Evolutionary conservation across 352 stramenopile species (phyloP), one percentile per base, ranked within the genome.

Genomic region (Phytopythium aichiense): DNA sequence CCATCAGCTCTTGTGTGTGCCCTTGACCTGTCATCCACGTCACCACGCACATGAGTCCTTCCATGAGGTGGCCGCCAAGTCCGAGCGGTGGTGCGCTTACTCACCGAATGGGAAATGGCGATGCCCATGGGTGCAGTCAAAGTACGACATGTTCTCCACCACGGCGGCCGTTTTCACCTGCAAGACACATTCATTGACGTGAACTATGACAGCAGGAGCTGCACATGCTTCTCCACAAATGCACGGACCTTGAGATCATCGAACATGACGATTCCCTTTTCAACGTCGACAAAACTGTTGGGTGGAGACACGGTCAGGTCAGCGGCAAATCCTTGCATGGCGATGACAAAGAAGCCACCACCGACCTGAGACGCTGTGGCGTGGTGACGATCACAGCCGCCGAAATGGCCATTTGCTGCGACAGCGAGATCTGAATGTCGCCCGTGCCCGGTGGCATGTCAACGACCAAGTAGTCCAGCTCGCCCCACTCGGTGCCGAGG

Each of bases 121-220:
- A 57, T 96, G 74, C 25, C 83, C 87, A 61, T 93, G 85, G 11
- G 77, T 87, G 64, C 91, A 97, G 61, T 97, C 87, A 60, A 97
- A 99, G 63, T 98, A 99, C 22, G 96, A 91, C 97, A 99, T 99
- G 75, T 99, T 99, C 66, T 99, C 97, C 7, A 99, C 98, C 15
- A 99, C 87, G 15, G 96, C 97, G 7, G 98, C 74, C 9, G 93
- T 98, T 56, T 96, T 96, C 42, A 99, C 94, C 81, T 94, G 53
- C 8, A 73, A 8, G n/a, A 33, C 33, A 16, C 18, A 35, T 15
- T 33, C 63, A 43, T 18, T 2, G 30, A 28, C 6, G 22, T 57
- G 20, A 57, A 31, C 23, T 13, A 30, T 15, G 20, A 49, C 4
- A 50, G 18, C 23, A 8, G 22, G 52, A 7, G 45, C 25, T 9